Conservation (phyloP, 106 monocot genomes). For the Cymbidium sinense region DNA sequence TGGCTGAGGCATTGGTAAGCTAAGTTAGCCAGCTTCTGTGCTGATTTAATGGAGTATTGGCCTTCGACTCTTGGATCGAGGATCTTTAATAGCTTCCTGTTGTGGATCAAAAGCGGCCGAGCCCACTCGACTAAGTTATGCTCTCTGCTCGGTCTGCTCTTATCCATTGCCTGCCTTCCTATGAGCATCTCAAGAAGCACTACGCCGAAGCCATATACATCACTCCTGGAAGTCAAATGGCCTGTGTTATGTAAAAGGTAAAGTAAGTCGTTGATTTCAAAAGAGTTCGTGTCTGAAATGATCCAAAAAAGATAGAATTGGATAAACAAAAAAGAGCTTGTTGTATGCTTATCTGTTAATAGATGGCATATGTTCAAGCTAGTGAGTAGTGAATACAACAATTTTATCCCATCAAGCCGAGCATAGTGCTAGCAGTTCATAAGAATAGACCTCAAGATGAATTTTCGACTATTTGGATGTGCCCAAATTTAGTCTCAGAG, state of each 20-base stretch:
- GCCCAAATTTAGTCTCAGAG: no score
- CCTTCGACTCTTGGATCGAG: conserved; percentile 51
- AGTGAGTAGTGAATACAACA: no score
- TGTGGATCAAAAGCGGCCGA: conserved; percentile 50
- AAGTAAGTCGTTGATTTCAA: background rate
- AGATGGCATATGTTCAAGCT: no score
- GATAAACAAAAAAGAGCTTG: no score
- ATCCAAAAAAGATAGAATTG: background rate
- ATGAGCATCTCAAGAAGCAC: conserved; percentile 70
- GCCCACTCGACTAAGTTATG: conserved; percentile 78
- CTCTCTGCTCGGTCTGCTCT: conserved; percentile 40
- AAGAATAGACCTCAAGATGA: no score
- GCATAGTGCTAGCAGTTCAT: no score
- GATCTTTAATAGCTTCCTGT: conserved; percentile 47
- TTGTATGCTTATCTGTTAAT: no score
- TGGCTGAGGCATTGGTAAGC: conserved; percentile 63
- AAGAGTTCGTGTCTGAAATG: background rate
- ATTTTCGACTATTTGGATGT: no score
- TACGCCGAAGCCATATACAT: conserved; percentile 79
- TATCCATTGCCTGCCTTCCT: conserved; percentile 57
- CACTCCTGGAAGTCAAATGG: conserved; percentile 53
- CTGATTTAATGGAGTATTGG: conserved; percentile 20
- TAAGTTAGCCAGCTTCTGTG: conserved; percentile 39
- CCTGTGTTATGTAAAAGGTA: conserved; percentile 22
- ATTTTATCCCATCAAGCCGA: no score